These are phyloP conservation scores for Daedaleopsis nitida DNA, from an alignment of 768 basidiomycete genomes.

Conservation along the genomic window DNA sequence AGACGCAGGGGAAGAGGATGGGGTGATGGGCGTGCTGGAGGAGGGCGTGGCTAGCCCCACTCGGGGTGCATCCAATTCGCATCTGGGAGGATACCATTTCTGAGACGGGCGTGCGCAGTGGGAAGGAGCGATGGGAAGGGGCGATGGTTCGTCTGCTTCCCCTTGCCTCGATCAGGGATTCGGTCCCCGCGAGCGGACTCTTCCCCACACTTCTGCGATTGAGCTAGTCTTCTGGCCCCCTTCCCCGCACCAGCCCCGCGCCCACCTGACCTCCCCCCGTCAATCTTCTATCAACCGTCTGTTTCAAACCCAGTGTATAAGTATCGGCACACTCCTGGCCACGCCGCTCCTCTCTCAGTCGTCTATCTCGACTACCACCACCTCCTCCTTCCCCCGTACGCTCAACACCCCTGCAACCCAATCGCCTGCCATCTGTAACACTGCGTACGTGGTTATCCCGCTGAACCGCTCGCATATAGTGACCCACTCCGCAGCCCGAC, in stretches of 20 bases:
- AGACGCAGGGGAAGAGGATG: no score
- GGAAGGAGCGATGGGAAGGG: constrained; percentile 7
- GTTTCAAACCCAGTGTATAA: background rate
- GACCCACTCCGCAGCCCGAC: background rate
- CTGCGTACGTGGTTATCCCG: no score
- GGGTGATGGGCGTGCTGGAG: background rate
- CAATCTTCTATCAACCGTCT: constrained; percentile 4
- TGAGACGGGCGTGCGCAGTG: background rate
- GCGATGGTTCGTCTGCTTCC: background rate
- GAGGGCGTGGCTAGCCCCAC: background rate
- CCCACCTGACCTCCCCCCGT: constrained; percentile 16
- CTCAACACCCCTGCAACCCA: background rate
- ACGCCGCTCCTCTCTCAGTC: background rate
- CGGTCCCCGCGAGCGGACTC: constrained; percentile 7
- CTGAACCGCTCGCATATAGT: background rate
- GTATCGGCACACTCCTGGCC: background rate
- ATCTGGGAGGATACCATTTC: background rate
- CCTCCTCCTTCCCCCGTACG: background rate
- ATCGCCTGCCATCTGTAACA: background rate
- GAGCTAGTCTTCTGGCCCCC: background rate
- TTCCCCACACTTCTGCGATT: constrained; percentile 12
- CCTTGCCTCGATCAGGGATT: constrained; percentile 16
- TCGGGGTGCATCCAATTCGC: background rate
- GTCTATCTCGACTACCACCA: background rate
- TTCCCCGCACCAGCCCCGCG: constrained; percentile 3